Evolutionary conservation across 179 eudicot genomes (phyloP), one percentile per base, ranked within the genome.

Genomic region (Silene vulgaris): DNA sequence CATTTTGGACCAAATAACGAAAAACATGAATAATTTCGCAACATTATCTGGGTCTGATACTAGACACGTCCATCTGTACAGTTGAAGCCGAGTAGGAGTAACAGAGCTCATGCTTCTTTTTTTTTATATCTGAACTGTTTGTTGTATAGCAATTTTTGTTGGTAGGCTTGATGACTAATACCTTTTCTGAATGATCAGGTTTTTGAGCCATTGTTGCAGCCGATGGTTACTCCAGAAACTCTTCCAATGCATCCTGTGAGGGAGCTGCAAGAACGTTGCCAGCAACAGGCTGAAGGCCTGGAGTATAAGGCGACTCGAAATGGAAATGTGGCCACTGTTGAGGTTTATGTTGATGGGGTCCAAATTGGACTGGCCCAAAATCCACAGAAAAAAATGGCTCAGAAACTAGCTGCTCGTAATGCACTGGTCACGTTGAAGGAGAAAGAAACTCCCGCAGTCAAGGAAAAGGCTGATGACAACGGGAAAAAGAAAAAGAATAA

Each of bases 231-330:
- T 65, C 99, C 98, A 29, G 99, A 96, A 77, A 96, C 99, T 20
- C 94, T 96, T 71, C 99, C 99, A 2, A 96, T 96, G 99, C 99
- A 96, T 77, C 99, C 99, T 16, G 99, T 96, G 71, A 84, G 99
- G 74, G 99, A 96, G 83, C 87, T 96, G 74, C 98, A 96, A 83
- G 99, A 96, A 78, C 86, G 98, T 63, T 96, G 99, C 86, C 99
- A 96, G 83, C 97, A 91, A 75, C 97, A 93, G 78, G 99, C 99
- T 71, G 97, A 96, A 87, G 98, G 96, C 54, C 86, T 96, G 61
- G 99, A 96, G 77, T 96, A 96, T 84, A 93, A 90, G 85, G 97
- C 97, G 45, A 81, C 88, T 68, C 92, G 99, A 73, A 85, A 17
- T 75, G 98, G 97, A 62, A 96, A 90, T 79, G 56, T 96, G 81